Base-by-base conservation (phyloP, 768 basidiomycete species). In the Dioszegia aurantiaca region DNA sequence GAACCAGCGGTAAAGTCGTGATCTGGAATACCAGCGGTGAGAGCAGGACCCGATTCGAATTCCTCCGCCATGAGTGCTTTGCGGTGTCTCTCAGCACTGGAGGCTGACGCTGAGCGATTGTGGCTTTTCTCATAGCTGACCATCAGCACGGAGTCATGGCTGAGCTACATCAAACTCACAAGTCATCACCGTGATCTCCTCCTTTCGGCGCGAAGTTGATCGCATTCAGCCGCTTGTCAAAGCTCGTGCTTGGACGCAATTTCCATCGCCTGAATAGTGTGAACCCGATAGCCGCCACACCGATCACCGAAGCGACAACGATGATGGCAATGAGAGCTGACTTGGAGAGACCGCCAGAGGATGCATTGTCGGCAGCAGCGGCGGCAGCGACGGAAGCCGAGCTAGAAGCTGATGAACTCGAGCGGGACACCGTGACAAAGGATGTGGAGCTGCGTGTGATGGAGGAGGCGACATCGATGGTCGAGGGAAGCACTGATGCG, bases 1-100 rank as follows among this genome's bases (percentile, higher is more conserved):
- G 47, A 55, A 2, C 63, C 65, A 39, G 70, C 70, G 9, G 72
- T 76, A 58, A 76, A 76, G 54, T 76, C 74, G 59, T 76, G 74
- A 27, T 60, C 62, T 23, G 74, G 74, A 11, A 76, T 61, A 56
- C 70, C 72, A 23, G 67, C 51, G 10, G 65, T 62, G 12, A 55
- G 52, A 46, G 54, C 55, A 12, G 65, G 60, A 11, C 6, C 21
- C 9, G 41, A 24, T 28, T 65, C 59, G 51, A 71, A 72, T 17
- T 73, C 68, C 45, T 75, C 69, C 11, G 64, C 59, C 30, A 72
- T 68, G 44, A 69, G 63, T 36, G 68, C 66, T 49, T 64, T 66
- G 36, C 74, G 66, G 56, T 72, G 70, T 14, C 63, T 51, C 28
- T 65, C 65, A 24, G 66, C 70, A 23, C 65, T 69, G 9, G 68